Base-by-base conservation (phyloP, 1,139 yeast genomes). In the Groenewaldozyma auringiensis region DNA sequence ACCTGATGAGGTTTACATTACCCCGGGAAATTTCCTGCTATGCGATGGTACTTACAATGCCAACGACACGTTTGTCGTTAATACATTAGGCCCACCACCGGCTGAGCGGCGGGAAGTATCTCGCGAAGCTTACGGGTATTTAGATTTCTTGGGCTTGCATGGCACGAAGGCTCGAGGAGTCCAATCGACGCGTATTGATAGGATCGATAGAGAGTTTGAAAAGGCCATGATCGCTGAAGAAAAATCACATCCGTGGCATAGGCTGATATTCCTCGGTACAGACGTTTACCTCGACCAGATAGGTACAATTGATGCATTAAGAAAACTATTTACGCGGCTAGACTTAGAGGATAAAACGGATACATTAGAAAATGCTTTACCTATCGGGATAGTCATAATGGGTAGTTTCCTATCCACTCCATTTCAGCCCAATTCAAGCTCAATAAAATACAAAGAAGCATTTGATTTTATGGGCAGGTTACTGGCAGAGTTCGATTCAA, bases 41-140 rank as follows among this genome's bases (percentile, higher is more conserved):
- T 83, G 83, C 39, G 95, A 88, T 59, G 99, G 99, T 13, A 78
- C 86, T 21, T 86, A 85, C 57, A 68, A 70, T 13, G 75, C 79
- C 18, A 45, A 41, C 18, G 83, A 82, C 21, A 77, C 74, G 36
- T 88, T 92, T 58, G 79, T 83, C 52, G 95, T 84, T 1, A 75
- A 84, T 33, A 76, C 83, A 13, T 71, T 89, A 45, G 85, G 85
- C 1, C 96, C 87, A 50, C 98, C 98, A 1, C 89, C 94, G 0
- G 83, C 88, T 2, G 98, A 92, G 61, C 71, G 76, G 53, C 70
- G 97, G 49, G 81, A 75, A 14, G 62, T 59, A 1, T 72, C 94
- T 0, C 61, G 81, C 46, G 89, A 81, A 36, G 80, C 81, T 1
- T 81, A 79, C 51, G 96, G 96, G 1, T 75, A 83, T 55, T 60